These are phyloP conservation scores for Castanopsis chinensis DNA, from an alignment of 306 rosid species.

Conservation along the genomic window DNA sequence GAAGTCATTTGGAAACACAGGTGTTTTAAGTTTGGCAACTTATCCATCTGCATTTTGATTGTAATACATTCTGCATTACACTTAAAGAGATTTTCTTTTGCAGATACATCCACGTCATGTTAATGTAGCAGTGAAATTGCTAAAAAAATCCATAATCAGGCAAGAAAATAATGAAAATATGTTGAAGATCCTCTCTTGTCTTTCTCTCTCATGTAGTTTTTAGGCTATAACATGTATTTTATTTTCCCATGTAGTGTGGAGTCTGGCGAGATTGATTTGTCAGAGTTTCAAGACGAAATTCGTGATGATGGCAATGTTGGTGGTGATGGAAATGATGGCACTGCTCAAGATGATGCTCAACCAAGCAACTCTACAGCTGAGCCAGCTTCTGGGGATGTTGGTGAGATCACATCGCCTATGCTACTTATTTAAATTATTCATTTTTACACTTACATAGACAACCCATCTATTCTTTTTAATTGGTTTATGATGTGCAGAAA, in stretches of 20 bases:
- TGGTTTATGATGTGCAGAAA: conserved; percentile 43
- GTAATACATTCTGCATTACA: conserved; percentile 10
- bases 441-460: not conserved
- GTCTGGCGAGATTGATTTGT: conserved; percentile 88
- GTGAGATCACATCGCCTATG: conserved; percentile 26
- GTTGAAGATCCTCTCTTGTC: not conserved
- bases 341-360: conserved; percentile 38
- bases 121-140: conserved; percentile 73
- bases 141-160: conserved; percentile 95
- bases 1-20: conserved; percentile 75
- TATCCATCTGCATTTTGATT: not conserved
- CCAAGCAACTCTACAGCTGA: conserved; percentile 42
- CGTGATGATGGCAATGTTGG: conserved; percentile 27
- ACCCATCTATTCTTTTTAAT: conserved; percentile 3
- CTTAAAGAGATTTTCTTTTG: conserved; percentile 22
- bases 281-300: conserved; percentile 81
- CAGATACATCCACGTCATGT: conserved; percentile 84
- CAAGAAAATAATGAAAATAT: conserved; percentile 13
- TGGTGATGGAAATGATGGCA: conserved; percentile 33
- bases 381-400: conserved; percentile 52
- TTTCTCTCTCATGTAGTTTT: not conserved
- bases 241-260: conserved; percentile 68
- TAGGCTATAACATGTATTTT: conserved; percentile 2
- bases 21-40: conserved; percentile 32
- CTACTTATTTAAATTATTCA: conserved; percentile 11